Conservation (phyloP, 2,329 filamentous ascomycete species). For the Exophiala viscosa region DNA sequence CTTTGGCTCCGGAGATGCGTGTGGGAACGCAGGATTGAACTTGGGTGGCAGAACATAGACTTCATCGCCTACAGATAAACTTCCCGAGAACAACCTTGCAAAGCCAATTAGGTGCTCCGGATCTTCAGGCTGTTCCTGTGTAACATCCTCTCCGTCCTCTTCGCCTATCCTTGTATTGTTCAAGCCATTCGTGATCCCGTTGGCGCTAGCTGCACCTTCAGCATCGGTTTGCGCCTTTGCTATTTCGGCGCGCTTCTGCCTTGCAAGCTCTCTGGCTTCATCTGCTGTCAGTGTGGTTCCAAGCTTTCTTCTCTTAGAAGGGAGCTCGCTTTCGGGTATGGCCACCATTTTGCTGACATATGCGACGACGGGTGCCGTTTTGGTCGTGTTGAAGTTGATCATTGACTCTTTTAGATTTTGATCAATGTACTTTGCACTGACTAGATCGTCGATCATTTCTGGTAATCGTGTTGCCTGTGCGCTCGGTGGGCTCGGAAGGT, state of each 20-base stretch:
- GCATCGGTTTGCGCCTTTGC: slow-evolving; percentile 68
- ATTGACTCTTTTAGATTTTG: slow-evolving; percentile 72
- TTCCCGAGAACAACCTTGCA: slow-evolving; percentile 88
- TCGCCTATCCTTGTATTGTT: slow-evolving; percentile 46
- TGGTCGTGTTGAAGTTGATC: slow-evolving; percentile 68
- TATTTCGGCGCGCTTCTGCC: slow-evolving; percentile 85
- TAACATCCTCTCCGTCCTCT: slow-evolving; percentile 48
- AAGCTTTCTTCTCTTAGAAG: slow-evolving; percentile 71
- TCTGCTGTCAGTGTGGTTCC: slow-evolving; percentile 74
- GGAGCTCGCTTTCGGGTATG: slow-evolving; percentile 84
- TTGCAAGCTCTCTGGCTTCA: slow-evolving; percentile 81
- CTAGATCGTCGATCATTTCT: slow-evolving; percentile 72
- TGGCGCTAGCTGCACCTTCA: slow-evolving; percentile 56
- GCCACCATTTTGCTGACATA: slow-evolving; percentile 99
- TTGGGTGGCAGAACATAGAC: slow-evolving; percentile 91
- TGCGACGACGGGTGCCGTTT: slow-evolving; percentile 75
- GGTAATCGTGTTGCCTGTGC: slow-evolving; percentile 80
- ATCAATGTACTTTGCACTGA: slow-evolving; percentile 69
- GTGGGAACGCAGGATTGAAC: slow-evolving; percentile 76
- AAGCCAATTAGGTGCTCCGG: slow-evolving; percentile 92
- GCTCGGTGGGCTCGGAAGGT: slow-evolving; percentile 74
- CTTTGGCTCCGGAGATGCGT: slow-evolving; percentile 67
- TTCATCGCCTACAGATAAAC: slow-evolving; percentile 79
- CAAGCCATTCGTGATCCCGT: slow-evolving; percentile 60
- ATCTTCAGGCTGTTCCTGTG: slow-evolving; percentile 47